Evolutionary conservation across 495 filamentous ascomycete genomes (phyloP).

Genomic region (Neurospora pannonica): DNA sequence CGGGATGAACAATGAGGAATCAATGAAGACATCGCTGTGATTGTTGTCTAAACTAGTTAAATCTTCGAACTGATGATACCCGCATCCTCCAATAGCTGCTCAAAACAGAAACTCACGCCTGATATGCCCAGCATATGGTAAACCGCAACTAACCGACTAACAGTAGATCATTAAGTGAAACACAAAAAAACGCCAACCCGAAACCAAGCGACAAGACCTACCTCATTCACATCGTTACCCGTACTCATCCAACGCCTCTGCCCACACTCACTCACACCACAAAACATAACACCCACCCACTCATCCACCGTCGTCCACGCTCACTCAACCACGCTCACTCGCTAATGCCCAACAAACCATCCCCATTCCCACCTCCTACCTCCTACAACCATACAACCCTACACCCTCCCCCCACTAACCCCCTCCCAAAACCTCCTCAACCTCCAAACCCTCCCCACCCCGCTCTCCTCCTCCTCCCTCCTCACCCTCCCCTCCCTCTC

Average conservation of each 20-base stretch:
- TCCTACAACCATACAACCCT: background rate
- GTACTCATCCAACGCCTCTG: background rate
- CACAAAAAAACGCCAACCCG: background rate
- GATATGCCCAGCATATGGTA: background rate
- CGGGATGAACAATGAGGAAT: background rate
- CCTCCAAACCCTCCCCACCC: constrained; percentile 40
- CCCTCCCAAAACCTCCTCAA: constrained; percentile 45
- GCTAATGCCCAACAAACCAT: background rate
- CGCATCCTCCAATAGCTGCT: background rate
- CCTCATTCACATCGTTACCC: background rate
- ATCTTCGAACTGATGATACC: background rate
- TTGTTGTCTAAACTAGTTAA: background rate
- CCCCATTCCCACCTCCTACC: background rate
- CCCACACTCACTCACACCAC: background rate
- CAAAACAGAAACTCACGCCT: background rate
- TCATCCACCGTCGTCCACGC: background rate
- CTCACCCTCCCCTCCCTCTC: constrained; percentile 28
- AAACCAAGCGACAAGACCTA: background rate
- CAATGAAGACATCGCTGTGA: background rate
- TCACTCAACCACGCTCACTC: no score
- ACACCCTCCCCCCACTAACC: constrained; percentile 13
- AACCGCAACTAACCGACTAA: background rate
- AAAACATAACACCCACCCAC: background rate
- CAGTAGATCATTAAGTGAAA: background rate
- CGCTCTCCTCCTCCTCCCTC: constrained; percentile 31